Evolutionary conservation across 768 basidiomycete genomes (phyloP).

Genomic region (Dacryopinax primogenitus): DNA sequence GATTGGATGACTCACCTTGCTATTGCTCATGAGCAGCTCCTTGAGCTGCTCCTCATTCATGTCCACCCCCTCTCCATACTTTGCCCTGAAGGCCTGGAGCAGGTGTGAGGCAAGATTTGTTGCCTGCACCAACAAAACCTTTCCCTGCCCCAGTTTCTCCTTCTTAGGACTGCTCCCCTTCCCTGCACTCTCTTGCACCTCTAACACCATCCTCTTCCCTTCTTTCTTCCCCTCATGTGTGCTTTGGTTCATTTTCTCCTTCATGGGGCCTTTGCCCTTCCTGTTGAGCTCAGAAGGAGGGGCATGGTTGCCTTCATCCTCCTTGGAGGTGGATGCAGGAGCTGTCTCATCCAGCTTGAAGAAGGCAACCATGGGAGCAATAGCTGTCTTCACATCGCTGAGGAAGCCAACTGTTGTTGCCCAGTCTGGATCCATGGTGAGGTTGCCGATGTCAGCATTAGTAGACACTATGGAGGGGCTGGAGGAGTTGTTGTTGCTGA

Average conservation of each 20-base stretch:
- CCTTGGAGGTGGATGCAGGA: background rate
- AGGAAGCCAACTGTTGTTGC: background rate
- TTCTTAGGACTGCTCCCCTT: background rate
- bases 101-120: background rate
- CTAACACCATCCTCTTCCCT: background rate
- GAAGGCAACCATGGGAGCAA: background rate
- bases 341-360: background rate
- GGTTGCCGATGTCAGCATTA: background rate
- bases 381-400: background rate
- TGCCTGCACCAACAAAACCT: background rate
- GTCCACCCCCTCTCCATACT: slow-evolving; percentile 28
- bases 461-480: background rate
- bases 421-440: background rate
- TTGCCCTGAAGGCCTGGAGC: background rate
- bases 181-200: background rate
- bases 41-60: slow-evolving; percentile 38
- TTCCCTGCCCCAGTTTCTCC: background rate
- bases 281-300: background rate
- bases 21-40: slow-evolving; percentile 35
- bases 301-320: background rate
- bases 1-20: slow-evolving; percentile 34
- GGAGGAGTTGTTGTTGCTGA: background rate
- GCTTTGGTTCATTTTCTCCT: background rate
- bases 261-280: background rate
- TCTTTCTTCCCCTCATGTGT: background rate